These are phyloP conservation scores for Arthrobotrys sphaeroides DNA, from an alignment of 2,329 filamentous ascomycete genomes.

Conservation along the genomic window DNA sequence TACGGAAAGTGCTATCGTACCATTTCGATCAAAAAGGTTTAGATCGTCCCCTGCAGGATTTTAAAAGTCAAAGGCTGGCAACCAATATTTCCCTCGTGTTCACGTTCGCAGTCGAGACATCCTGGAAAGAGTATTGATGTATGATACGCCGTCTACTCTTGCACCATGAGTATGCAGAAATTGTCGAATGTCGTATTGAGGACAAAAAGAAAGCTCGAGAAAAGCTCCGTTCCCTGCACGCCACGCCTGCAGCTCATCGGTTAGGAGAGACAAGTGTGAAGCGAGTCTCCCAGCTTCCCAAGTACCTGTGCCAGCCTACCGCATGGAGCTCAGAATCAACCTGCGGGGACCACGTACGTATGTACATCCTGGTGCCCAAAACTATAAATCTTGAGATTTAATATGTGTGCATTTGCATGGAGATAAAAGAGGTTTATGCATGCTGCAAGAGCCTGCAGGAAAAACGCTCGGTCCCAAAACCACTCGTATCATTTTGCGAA, in stretches of 20 bases:
- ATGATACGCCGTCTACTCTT: too few relatives aligned
- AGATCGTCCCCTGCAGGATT: conserved; percentile 16
- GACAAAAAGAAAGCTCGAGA: background rate
- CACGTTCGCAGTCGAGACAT: background rate
- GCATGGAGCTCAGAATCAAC: background rate
- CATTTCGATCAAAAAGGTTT: background rate
- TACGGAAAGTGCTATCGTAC: background rate
- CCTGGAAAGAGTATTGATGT: background rate
- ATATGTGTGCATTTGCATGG: conserved; percentile 3
- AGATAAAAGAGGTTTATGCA: background rate
- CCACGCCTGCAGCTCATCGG: background rate
- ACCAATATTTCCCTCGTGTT: background rate
- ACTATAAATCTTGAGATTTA: conserved; percentile 25
- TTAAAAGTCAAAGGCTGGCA: conserved; percentile 23
- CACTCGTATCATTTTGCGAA: background rate
- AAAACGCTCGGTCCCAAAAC: conserved; percentile 21
- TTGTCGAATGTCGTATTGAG: background rate
- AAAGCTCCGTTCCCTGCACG: background rate
- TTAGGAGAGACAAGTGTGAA: background rate
- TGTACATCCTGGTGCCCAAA: background rate
- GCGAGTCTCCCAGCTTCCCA: background rate
- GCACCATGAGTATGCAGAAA: background rate
- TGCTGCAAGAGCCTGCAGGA: background rate
- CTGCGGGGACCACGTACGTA: background rate
- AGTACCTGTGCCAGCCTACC: background rate